Evolutionary conservation across 768 basidiomycete genomes (phyloP), one percentile per base, ranked within the genome.

Genomic region (Boletus sensibilis): DNA sequence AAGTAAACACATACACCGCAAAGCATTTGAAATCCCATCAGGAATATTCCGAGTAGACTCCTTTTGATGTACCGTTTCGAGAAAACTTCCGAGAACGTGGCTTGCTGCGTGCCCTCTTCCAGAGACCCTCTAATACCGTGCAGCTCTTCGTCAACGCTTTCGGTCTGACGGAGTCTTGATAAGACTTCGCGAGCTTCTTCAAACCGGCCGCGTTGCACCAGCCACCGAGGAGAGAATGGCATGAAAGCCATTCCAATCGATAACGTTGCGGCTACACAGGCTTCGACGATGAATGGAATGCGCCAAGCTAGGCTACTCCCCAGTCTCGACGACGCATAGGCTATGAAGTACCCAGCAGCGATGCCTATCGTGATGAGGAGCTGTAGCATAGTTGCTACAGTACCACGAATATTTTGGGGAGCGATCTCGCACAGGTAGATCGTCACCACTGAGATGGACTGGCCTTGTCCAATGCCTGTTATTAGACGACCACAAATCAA

Each of bases 381-480:
- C 63, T 81, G 81, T 4, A 78, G 56, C 40, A 73, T 67, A 12
- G 74, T 71, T 21, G 76, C 72, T 14, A 77, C 69, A 8, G 74
- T 70, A 1, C 79, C 78, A 31, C 79, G 74, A 13, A 77, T 70
- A 35, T 68, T 63, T 10, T 72, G 64, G 2, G 78, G 78, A n/a
- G 78, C 72, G 21, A 78, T 76, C 59, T 80, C 78, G 52, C 72
- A 71, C 1, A 71, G 64, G 50, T 76, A 76, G 33, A 74, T 72
- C 1, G 76, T 78, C 50, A 75, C 69, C 8, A 76, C 72, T 2
- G 75, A 76, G 41, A 78, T 68, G 59, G 77, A 78, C 13, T 80
- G 64, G 14, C 79, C 79, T 59, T 80, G 74, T n/a, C 77, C 78
- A 1, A 76, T 57, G 0, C 80, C 81, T 2, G 79, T 75, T 44